Evolutionary conservation across 768 basidiomycete species (phyloP), one percentile per base, ranked within the genome.

Genomic region (Pleurotus sapidus): DNA sequence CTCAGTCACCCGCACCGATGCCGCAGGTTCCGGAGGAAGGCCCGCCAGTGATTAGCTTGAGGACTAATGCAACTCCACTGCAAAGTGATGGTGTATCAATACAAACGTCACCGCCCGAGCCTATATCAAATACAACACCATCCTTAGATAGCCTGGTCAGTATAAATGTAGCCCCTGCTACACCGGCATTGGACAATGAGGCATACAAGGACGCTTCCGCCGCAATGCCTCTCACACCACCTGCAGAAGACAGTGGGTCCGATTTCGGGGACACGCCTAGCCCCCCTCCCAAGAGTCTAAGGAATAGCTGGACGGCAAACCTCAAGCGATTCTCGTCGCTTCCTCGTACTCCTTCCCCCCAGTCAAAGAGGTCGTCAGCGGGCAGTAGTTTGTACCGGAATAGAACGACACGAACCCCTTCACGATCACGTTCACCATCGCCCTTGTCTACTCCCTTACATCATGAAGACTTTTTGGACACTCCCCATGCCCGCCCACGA

Each of bases 291-390:
- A 83, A 81, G 66, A 76, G 76, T 61, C 72, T 81, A 53, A 72
- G 77, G 59, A 76, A 75, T 56, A 81, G 78, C 62, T 63, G 81
- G 48, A 75, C 78, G 24, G 75, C 68, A 15, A 74, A 72, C 51
- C 61, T 83, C 38, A 82, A 76, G 65, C 72, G 81, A 5, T 73
- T 84, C 56, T 81, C 81, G 7, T 77, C 88, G 3, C 73, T 91
- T 50, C 87, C 89, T 4, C 81, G 86, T 30, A 83, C 88, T 5
- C 87, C 88, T 5, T 89, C 88, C 24, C 60, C 77, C n/a, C 75
- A 80, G 45, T 81, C 80, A 6, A 71, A 68, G 64, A 74, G 75
- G 14, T 60, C 63, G 14, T 64, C 68, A 62, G 56, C 71, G 64
- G 7, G 67, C 62, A 49, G 68, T 61, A 48, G 61, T 48, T 49